These are phyloP conservation scores for Yarrowia porcina DNA, from an alignment of 805 yeast species.

Conservation along the genomic window DNA sequence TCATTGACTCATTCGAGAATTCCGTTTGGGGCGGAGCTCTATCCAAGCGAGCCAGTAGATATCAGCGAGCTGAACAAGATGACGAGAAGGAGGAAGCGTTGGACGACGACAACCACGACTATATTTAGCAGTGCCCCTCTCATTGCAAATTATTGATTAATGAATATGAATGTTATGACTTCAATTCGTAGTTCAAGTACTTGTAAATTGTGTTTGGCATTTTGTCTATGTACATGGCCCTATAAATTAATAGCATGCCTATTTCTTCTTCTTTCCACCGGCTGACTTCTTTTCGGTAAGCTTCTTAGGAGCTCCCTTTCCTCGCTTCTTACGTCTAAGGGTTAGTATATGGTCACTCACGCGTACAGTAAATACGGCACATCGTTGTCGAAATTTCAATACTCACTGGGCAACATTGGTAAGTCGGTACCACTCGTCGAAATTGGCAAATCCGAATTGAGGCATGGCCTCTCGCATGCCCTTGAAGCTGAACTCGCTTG, in stretches of 20 bases:
- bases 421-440: slow-evolving; percentile 1
- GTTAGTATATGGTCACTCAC: slow-evolving; percentile 14
- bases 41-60: slow-evolving; percentile 30
- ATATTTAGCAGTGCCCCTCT: not conserved
- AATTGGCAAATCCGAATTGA: slow-evolving; percentile 10
- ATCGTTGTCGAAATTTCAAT: not conserved
- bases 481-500: slow-evolving; percentile 11
- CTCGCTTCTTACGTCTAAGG: slow-evolving; percentile 27
- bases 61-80: slow-evolving; percentile 12
- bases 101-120: not conserved
- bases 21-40: slow-evolving; percentile 32
- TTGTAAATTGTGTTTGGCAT: not conserved
- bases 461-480: slow-evolving; percentile 20
- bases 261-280: slow-evolving; percentile 31
- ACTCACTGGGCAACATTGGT: slow-evolving; percentile 18
- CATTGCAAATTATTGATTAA: not conserved
- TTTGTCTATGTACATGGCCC: slow-evolving; percentile 11
- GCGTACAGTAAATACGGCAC: too few relatives aligned
- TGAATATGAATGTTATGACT: too few relatives aligned
- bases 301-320: slow-evolving; percentile 38
- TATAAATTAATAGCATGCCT: slow-evolving; percentile 5
- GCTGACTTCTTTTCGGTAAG: slow-evolving; percentile 34
- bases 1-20: slow-evolving; percentile 23
- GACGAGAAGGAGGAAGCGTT: not conserved
- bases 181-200: not conserved